phyloP scores from a whole-genome alignment of 495 filamentous ascomycete genomes.

The Chaetomium tenue region DNA sequence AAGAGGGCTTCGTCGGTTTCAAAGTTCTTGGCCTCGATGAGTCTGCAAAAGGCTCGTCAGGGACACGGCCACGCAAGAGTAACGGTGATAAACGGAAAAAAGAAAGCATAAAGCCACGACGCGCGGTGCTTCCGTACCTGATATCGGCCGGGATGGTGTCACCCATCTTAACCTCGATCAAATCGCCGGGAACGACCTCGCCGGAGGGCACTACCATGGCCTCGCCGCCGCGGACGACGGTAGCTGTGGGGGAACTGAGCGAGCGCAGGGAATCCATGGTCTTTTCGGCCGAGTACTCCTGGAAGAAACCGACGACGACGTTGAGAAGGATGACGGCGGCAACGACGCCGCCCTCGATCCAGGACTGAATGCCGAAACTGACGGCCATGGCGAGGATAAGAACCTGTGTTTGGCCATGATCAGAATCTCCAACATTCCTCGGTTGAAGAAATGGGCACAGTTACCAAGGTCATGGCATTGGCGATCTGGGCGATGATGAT shows the following conservation, averaged over 20 bases:
- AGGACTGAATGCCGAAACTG: conserved; percentile 75
- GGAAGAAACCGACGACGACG: conserved; percentile 71
- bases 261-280: conserved; percentile 77
- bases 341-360: conserved; percentile 82
- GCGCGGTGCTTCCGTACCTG: conserved; percentile 26
- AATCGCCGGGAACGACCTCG: conserved; percentile 76
- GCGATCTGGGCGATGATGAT: conserved; percentile 56
- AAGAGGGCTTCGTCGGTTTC: conserved; percentile 44
- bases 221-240: conserved; percentile 67
- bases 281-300: conserved; percentile 86
- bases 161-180: conserved; percentile 71
- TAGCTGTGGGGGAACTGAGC: conserved; percentile 75
- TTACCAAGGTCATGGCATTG: conserved; percentile 54
- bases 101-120: neutral
- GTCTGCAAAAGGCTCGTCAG: conserved; percentile 25
- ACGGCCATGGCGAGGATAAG: conserved; percentile 81
- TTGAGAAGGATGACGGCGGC: conserved; percentile 79
- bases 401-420: conserved; percentile 38
- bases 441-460: neutral
- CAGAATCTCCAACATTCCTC: conserved; percentile 3
- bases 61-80: neutral
- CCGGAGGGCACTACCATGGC: conserved; percentile 75
- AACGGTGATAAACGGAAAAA: neutral
- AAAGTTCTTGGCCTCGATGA: conserved; percentile 79
- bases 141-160: conserved; percentile 75